Conservation (phyloP, 495 filamentous ascomycete species). For the Daldinia loculata region DNA sequence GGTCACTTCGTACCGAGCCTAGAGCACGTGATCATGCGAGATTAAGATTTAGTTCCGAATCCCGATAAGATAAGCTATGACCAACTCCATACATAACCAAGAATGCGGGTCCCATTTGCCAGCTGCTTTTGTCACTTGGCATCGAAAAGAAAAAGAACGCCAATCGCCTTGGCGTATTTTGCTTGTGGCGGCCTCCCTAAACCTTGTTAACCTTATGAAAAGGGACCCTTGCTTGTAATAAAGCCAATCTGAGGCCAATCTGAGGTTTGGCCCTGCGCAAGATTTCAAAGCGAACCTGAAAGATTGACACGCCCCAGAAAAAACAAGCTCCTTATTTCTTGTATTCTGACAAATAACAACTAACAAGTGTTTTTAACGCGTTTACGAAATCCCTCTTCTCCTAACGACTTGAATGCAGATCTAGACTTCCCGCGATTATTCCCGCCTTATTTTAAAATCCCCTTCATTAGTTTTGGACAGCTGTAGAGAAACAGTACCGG, state of each 20-base stretch:
- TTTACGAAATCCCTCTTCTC: slow-evolving; percentile 24
- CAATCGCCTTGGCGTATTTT: slow-evolving; percentile 34
- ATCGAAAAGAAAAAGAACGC: slow-evolving; percentile 24
- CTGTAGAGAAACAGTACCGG: slow-evolving; percentile 7
- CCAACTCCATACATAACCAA: not conserved
- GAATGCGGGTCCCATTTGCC: slow-evolving; percentile 1
- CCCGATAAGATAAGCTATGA: slow-evolving; percentile 22
- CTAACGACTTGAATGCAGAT: slow-evolving; percentile 15
- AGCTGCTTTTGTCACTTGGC: slow-evolving; percentile 13
- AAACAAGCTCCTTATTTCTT: slow-evolving; percentile 7
- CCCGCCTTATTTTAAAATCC: slow-evolving; percentile 21
- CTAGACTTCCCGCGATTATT: slow-evolving; percentile 13
- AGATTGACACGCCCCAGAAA: slow-evolving; percentile 32
- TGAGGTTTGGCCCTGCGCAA: slow-evolving; percentile 27
- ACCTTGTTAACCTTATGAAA: slow-evolving; percentile 10
- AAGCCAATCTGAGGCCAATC: slow-evolving; percentile 31
- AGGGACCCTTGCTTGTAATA: slow-evolving; percentile 32
- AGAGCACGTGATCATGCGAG: not conserved
- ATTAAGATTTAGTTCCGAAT: not conserved
- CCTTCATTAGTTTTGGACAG: slow-evolving; percentile 8
- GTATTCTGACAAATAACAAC: slow-evolving; percentile 14
- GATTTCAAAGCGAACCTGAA: slow-evolving; percentile 35
- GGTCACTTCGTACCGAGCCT: not conserved
- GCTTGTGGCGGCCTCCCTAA: slow-evolving; percentile 39
- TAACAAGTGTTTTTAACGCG: slow-evolving; percentile 14